Conservation (phyloP, 768 basidiomycete species). For the Pseudohyphozyma bogoriensis region DNA sequence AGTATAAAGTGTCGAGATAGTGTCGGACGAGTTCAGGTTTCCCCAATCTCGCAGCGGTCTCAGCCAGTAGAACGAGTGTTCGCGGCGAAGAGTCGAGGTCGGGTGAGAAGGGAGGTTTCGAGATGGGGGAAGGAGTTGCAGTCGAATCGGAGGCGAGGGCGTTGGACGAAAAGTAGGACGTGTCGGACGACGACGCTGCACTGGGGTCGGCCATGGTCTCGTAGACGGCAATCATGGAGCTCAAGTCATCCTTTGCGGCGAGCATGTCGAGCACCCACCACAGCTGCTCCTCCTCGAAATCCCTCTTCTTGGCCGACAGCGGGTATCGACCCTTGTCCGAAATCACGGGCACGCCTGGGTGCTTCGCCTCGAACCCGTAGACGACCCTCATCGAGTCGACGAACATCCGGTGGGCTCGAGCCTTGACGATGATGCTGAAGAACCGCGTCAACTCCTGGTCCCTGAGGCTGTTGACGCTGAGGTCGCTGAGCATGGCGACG, state of each 20-base stretch:
- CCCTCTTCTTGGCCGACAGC: neutral
- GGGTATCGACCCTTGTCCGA: neutral
- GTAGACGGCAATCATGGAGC: constrained; percentile 14
- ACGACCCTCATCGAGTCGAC: constrained; percentile 8
- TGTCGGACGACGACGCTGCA: too few species aligned
- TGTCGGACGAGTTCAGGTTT: too few species aligned
- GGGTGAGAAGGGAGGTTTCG: too few species aligned
- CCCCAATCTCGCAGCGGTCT: too few species aligned
- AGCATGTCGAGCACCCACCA: constrained; percentile 16
- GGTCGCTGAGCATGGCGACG: constrained; percentile 1
- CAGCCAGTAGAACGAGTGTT: too few species aligned
- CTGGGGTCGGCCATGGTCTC: too few species aligned
- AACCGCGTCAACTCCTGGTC: neutral
- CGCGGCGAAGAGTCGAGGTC: too few species aligned
- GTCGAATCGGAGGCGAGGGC: too few species aligned
- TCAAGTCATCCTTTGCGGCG: constrained; percentile 15
- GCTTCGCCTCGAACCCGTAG: constrained; percentile 20
- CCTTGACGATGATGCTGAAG: constrained; percentile 12
- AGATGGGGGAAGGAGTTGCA: too few species aligned
- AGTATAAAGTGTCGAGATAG: too few species aligned
- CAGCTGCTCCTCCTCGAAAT: constrained; percentile 13
- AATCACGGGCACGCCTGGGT: constrained; percentile 16
- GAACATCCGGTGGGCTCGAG: constrained; percentile 12
- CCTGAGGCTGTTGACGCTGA: neutral
- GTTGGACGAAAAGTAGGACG: too few species aligned